Base-by-base conservation (phyloP, 2,329 filamentous ascomycete species). In the Colletotrichum noveboracense region DNA sequence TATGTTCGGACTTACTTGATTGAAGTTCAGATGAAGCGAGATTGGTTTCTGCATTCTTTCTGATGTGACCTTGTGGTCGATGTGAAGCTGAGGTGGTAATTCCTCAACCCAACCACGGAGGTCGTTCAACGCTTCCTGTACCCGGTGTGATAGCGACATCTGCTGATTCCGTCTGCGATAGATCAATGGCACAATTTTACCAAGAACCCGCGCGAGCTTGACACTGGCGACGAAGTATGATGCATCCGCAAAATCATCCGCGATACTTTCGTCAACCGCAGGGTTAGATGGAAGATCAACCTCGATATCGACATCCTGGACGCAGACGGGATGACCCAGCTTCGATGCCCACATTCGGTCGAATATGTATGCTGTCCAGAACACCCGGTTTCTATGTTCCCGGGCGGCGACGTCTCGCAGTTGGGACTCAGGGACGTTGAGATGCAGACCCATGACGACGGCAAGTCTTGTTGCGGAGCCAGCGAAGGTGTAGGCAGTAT, bases 311-410 rank as follows among this genome's bases (percentile, higher is more conserved):
- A 87, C 84, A 66, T 90, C 88, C 14, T 85, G 83, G 7, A 90
- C 86, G 52, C 87, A 86, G 8, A 87, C 84, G 0, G 88, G 87
- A 28, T 89, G 84, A 0, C 88, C 87, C 66, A 89, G 83, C 62
- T 88, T 87, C 0, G 87, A 86, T 5, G 86, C 86, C 84, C 85
- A 88, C 82, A 89, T 86, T 4, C 88, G 84, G 71, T 88, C 87
- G 26, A 88, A 81, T 10, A 81, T 84, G 58, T 87, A 88, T 0
- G 86, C 82, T 0, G 86, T 87, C 86, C 85, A 87, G 83, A 84
- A 87, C 1, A 87, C 80, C 2, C 86, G 80, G 9, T 82, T 83
- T 2, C 86, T 79, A 26, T 87, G 86, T 70, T 88, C 85, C 6
- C 85, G 77, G 2, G 80, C 79, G 0, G 79, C 82, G 18, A 77